Conservation (phyloP, 768 basidiomycete genomes). For the Xanthoconium purpureum region DNA sequence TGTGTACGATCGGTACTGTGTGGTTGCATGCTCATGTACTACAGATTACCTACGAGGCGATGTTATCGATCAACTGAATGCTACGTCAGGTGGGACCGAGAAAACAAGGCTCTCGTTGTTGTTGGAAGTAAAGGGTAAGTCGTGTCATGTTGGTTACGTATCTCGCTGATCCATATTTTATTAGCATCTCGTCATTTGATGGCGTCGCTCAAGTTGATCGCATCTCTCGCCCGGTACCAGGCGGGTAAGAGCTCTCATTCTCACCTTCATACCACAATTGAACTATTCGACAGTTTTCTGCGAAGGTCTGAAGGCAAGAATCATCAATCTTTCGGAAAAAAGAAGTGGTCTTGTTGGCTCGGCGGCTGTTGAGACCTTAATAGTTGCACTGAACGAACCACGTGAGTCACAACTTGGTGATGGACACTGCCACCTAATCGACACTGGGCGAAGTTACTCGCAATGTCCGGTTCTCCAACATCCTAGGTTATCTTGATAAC, state of each 20-base stretch:
- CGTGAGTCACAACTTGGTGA: background rate
- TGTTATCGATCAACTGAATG: no score
- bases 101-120: background rate
- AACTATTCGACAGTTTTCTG: background rate
- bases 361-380: background rate
- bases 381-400: background rate
- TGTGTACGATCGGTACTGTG: no score
- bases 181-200: background rate
- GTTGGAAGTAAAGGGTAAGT: conserved; percentile 4
- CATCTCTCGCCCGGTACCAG: background rate
- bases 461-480: background rate
- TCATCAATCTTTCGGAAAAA: background rate
- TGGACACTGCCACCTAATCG: background rate
- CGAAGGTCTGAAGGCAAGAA: background rate
- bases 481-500: background rate
- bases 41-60: no score
- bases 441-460: no score
- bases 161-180: background rate
- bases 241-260: background rate
- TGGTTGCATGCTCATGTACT: no score
- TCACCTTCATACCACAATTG: no score
- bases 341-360: background rate
- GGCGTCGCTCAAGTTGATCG: conserved; percentile 1
- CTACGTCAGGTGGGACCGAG: no score
- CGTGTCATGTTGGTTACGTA: background rate